Evolutionary conservation across 2,329 filamentous ascomycete species (phyloP), one percentile per base, ranked within the genome.

Genomic region (Penicillium sp.): DNA sequence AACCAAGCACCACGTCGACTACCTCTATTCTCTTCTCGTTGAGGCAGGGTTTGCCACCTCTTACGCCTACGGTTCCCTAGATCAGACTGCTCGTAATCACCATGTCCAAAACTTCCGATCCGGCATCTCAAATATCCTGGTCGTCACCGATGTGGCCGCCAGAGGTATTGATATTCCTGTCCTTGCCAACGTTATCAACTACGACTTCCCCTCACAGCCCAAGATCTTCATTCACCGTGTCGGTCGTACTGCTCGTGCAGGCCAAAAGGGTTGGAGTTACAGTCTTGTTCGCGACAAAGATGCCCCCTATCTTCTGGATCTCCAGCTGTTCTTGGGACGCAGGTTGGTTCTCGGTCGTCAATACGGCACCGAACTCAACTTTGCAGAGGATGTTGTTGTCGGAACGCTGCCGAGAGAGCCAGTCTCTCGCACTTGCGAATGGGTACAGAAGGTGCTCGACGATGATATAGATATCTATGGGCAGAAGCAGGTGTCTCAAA

Each of bases 191-290:
- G 94, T 99, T 58, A 93, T 99, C 79, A 97, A 99, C 79, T 99
- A 96, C 75, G 93, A 97, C 70, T 99, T 99, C 63, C 93, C 94
- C 3, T 90, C 93, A 2, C 94, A 97, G 69, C 91, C 94, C 21
- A 99, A 99, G 76, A 87, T 99, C 41, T 99, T 95, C 68, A 89
- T 99, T 29, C 94, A 99, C 75, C 88, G 94, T 71, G 94, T 99
- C 46, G 94, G 94, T 68, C 88, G 94, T 77, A 99, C 95, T 27
- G 95, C 94, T 40, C 87, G 94, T 83, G 95, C 95, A 44, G 94
- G 93, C 15, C 88, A 91, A 67, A 86, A 88, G 63, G 94, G 94
- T 61, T 97, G 94, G 94, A 90, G 89, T 76, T 99, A 96, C 77
- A 97, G 91, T 78, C 81, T 99, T 23, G 87, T 97, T 27, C 84